These are phyloP conservation scores for Saccharum spontaneum DNA, from an alignment of 176 grass and related monocot species.

Conservation along the genomic window DNA sequence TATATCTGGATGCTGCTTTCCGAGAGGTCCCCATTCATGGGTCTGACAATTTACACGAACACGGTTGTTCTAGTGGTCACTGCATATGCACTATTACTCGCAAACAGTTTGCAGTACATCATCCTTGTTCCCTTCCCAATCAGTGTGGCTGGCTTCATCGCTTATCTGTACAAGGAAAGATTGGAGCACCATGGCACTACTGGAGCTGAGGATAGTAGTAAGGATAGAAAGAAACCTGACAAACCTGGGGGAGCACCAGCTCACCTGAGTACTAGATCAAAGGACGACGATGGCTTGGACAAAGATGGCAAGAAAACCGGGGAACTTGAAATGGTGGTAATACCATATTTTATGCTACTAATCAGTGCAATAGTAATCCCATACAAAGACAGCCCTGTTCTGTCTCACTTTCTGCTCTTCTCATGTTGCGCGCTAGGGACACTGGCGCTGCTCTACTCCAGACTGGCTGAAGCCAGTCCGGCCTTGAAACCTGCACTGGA, in stretches of 20 bases:
- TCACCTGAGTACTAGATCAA: no score
- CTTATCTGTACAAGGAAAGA: background rate
- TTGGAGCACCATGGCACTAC: background rate
- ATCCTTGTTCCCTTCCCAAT: background rate
- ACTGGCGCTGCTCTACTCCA: background rate
- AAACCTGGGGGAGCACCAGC: no score
- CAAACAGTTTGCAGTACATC: background rate
- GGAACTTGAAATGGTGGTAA: background rate
- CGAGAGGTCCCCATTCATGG: background rate
- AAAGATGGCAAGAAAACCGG: background rate
- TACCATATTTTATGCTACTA: background rate
- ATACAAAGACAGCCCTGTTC: background rate
- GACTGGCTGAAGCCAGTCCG: background rate
- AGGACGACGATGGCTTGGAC: no score
- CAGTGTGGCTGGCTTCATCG: background rate
- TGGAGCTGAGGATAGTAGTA: no score
- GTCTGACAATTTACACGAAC: background rate
- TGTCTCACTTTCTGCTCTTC: conserved; percentile 1
- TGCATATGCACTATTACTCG: background rate
- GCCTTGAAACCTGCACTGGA: background rate
- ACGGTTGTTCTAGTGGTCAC: background rate
- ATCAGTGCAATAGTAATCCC: background rate
- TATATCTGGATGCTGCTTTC: background rate
- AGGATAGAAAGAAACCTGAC: no score
- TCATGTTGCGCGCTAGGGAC: background rate